phyloP scores from a whole-genome alignment of 352 stramenopile species.

The Phytophthora pinifolia region DNA sequence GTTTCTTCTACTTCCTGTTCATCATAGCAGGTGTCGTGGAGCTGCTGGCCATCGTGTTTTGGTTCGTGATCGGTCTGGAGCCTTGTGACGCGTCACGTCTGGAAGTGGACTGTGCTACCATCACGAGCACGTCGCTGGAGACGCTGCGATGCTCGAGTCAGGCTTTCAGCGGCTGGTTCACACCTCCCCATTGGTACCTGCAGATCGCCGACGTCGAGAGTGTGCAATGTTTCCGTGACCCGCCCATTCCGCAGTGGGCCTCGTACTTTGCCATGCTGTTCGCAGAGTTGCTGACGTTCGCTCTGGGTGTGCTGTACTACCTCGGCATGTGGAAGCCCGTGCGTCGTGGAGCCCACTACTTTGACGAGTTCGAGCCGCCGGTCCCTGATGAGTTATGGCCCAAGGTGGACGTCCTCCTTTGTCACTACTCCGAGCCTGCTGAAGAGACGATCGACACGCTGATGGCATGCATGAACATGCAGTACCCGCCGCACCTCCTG shows the following conservation, averaged over 20 bases:
- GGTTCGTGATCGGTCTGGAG: slow-evolving; percentile 77
- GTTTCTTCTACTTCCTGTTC: slow-evolving; percentile 81
- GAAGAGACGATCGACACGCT: slow-evolving; percentile 87
- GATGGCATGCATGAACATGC: slow-evolving; percentile 86
- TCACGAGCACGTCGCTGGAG: slow-evolving; percentile 58
- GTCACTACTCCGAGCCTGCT: slow-evolving; percentile 84
- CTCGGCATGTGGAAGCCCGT: slow-evolving; percentile 89
- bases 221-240: slow-evolving; percentile 76
- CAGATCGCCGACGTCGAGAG: slow-evolving; percentile 62
- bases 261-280: slow-evolving; percentile 80
- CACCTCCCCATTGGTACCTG: slow-evolving; percentile 71
- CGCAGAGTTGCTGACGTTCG: slow-evolving; percentile 70
- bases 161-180: slow-evolving; percentile 73
- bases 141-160: slow-evolving; percentile 40
- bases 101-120: slow-evolving; percentile 60
- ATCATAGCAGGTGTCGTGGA: slow-evolving; percentile 70
- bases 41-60: slow-evolving; percentile 74
- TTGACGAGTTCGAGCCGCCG: slow-evolving; percentile 82
- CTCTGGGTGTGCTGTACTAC: slow-evolving; percentile 82
- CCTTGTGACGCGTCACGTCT: slow-evolving; percentile 64
- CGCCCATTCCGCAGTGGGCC: slow-evolving; percentile 77
- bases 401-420: slow-evolving; percentile 83
- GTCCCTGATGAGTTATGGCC: slow-evolving; percentile 84
- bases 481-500: slow-evolving; percentile 84
- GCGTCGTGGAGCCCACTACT: slow-evolving; percentile 84